Base-by-base conservation (phyloP, 192 early-diverging fungal species). In the Entophlyctis helioformis region DNA sequence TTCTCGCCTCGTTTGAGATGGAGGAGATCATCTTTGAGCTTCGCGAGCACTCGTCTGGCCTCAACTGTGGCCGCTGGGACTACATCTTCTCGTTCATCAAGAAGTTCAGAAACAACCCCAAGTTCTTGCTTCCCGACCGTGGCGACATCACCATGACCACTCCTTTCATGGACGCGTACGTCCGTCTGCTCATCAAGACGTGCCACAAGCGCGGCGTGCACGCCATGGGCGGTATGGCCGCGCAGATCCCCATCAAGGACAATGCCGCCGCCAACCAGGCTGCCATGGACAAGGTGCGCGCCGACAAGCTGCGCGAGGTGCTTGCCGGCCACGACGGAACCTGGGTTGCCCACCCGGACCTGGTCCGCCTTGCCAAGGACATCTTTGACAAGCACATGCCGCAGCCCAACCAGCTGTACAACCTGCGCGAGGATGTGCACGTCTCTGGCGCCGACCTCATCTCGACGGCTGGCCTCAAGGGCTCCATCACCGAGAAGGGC, bases 21-120 rank as follows among this genome's bases (percentile, higher is more conserved):
- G 94, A 98, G 53, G 94, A 98, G 70, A 93, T 97, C 59, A 97
- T 97, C 68, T 97, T 89, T 59, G 94, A 97, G 78, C 75, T 97
- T 38, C 89, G 94, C 64, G 84, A 97, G 22, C 94, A 97, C 76
- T 97, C 94, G 29, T 82, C 91, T 18, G 94, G 94, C 6, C 77
- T 97, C 37, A 97, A 97, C 89, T 97, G 94, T 74, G 94, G 94
- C 38, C 82, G 94, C 39, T 97, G 94, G 94, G 94, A 97, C 72
- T 97, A 97, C 74, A 97, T 97, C 69, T 97, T 97, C 67, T 88
- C 85, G 8, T 83, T 89, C 56, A 97, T 97, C 78, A 97, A 97
- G 73, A 89, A 89, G 75, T 81, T 97, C 77, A 83, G 88, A 39
- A 75, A 85, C 64, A 70, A 91, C 63, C 75, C 84, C 52, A 74